Conservation (phyloP, 768 basidiomycete species). For the Kwoniella newhampshirensis region DNA sequence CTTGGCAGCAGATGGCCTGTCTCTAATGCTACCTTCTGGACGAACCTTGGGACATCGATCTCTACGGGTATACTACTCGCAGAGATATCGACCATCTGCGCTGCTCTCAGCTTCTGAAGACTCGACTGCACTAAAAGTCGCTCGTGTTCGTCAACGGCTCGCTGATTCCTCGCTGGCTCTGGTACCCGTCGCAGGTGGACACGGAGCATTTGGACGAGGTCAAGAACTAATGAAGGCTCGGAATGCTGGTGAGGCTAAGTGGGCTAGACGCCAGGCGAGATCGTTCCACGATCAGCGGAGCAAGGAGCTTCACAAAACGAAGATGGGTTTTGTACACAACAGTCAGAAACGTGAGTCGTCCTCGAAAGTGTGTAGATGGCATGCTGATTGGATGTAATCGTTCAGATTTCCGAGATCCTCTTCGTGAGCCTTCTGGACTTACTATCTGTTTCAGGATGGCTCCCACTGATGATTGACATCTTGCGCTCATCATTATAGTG, state of each 20-base stretch:
- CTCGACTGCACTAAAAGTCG: conserved; percentile 65
- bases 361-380: not conserved
- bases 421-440: conserved; percentile 29
- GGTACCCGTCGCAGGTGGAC: conserved; percentile 79
- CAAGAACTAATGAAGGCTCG: conserved; percentile 82
- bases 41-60: conserved; percentile 87
- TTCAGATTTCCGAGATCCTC: conserved; percentile 44
- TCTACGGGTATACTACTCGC: conserved; percentile 80
- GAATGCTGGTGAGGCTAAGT: conserved; percentile 90
- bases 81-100: conserved; percentile 61
- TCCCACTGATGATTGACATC: no score
- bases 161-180: conserved; percentile 80
- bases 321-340: conserved; percentile 75
- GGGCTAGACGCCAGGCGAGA: conserved; percentile 81
- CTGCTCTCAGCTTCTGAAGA: conserved; percentile 53
- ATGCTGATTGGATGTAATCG: not conserved
- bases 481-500: no score
- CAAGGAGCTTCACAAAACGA: conserved; percentile 80
- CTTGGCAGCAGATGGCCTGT: conserved; percentile 60
- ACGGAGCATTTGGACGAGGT: conserved; percentile 79
- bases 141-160: conserved; percentile 74
- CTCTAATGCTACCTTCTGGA: conserved; percentile 86
- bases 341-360: conserved; percentile 65
- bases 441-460: no score
- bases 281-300: conserved; percentile 78